Conservation (phyloP, 2,329 filamentous ascomycete species). For the Phialophora chinensis region DNA sequence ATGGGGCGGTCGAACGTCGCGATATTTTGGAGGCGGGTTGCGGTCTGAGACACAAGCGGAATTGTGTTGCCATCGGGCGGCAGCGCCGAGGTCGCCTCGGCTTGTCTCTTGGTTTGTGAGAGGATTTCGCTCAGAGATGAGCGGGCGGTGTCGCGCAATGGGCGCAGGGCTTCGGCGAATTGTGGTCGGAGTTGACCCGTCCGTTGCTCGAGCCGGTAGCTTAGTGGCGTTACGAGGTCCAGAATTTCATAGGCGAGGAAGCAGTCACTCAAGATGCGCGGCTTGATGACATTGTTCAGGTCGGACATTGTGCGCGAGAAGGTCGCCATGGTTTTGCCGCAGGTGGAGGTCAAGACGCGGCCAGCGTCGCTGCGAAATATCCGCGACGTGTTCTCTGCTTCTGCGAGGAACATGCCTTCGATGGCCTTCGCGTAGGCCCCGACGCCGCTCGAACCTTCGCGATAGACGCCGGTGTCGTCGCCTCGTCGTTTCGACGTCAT, state of each 20-base stretch:
- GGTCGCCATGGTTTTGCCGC: slow-evolving; percentile 76
- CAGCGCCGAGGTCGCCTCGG: slow-evolving; percentile 68
- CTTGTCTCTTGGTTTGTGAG: slow-evolving; percentile 77
- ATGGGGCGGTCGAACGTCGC: slow-evolving; percentile 84
- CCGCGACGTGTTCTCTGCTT: slow-evolving; percentile 87
- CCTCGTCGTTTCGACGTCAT: slow-evolving; percentile 78
- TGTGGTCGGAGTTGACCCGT: slow-evolving; percentile 85
- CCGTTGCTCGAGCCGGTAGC: slow-evolving; percentile 76
- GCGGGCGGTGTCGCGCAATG: slow-evolving; percentile 90
- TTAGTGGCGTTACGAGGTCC: slow-evolving; percentile 82
- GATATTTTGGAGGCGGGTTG: slow-evolving; percentile 85
- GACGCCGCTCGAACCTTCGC: slow-evolving; percentile 87
- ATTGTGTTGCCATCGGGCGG: slow-evolving; percentile 79
- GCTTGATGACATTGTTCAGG: slow-evolving; percentile 86
- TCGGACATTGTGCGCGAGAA: slow-evolving; percentile 86
- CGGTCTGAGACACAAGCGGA: slow-evolving; percentile 79
- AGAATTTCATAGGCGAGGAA: slow-evolving; percentile 95
- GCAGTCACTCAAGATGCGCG: slow-evolving; percentile 86
- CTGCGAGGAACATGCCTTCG: slow-evolving; percentile 83
- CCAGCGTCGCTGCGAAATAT: slow-evolving; percentile 90
- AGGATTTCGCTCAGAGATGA: slow-evolving; percentile 80
- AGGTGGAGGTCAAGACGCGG: slow-evolving; percentile 77
- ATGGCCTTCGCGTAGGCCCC: slow-evolving; percentile 85
- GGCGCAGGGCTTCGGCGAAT: slow-evolving; percentile 83
- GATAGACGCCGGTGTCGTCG: slow-evolving; percentile 77